Conservation (phyloP, 2,329 filamentous ascomycete species). For the Xylaria sp. region DNA sequence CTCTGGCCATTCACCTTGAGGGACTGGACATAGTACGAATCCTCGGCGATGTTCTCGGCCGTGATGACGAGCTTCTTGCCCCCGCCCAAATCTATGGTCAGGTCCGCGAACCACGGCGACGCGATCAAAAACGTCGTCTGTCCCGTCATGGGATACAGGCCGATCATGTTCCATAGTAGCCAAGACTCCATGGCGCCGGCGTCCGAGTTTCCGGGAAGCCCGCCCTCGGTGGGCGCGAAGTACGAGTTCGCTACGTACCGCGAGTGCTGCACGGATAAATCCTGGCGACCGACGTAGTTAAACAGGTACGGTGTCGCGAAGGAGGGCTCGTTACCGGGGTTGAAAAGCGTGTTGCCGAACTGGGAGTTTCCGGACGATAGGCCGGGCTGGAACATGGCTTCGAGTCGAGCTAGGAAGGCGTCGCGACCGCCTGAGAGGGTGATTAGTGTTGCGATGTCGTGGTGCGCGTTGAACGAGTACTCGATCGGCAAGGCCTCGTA, state of each 20-base stretch:
- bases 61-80: slow-evolving; percentile 66
- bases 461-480: slow-evolving; percentile 75
- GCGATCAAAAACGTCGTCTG: slow-evolving; percentile 74
- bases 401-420: slow-evolving; percentile 66
- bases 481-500: slow-evolving; percentile 72
- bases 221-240: slow-evolving; percentile 64
- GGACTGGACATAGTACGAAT: slow-evolving; percentile 70
- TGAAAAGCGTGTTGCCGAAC: slow-evolving; percentile 68
- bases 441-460: slow-evolving; percentile 69
- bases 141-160: slow-evolving; percentile 73
- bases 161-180: slow-evolving; percentile 75
- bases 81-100: slow-evolving; percentile 68
- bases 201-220: slow-evolving; percentile 76
- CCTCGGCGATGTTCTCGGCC: slow-evolving; percentile 59
- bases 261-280: slow-evolving; percentile 67
- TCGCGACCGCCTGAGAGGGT: slow-evolving; percentile 63
- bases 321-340: slow-evolving; percentile 65
- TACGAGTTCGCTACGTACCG: slow-evolving; percentile 68
- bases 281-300: slow-evolving; percentile 72
- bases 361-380: slow-evolving; percentile 53
- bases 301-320: slow-evolving; percentile 76
- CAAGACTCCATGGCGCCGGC: slow-evolving; percentile 78
- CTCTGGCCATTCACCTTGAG: slow-evolving; percentile 70
- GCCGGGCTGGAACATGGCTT: slow-evolving; percentile 68
- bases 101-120: slow-evolving; percentile 69